Percentiles rank a stretch among this genome's conserved stretches.
phyloP scores from a whole-genome alignment of 495 filamentous ascomycete species.

The Ascodesmis nigricans region DNA sequence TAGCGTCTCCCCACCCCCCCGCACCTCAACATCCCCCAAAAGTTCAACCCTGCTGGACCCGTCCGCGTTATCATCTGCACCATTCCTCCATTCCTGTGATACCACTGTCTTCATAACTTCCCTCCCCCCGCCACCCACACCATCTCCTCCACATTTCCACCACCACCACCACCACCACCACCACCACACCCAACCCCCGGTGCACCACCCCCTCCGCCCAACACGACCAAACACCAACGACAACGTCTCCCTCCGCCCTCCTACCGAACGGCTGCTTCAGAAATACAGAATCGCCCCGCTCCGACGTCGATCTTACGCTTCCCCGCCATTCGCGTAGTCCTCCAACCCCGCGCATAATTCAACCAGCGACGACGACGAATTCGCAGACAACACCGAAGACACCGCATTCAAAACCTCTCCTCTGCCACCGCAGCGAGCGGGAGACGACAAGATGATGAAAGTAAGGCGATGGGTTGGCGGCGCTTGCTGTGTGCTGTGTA shows the following conservation, averaged over 20 bases:
- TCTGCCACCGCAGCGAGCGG: not conserved
- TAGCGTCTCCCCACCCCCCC: no score
- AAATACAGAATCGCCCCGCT: no score
- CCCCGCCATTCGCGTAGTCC: slow-evolving; percentile 14
- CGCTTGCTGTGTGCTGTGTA: slow-evolving; percentile 18
- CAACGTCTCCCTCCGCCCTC: no score
- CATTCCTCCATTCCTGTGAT: slow-evolving; percentile 4
- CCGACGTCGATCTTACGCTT: slow-evolving; percentile 11
- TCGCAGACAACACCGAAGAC: not conserved
- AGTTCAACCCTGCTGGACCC: not conserved
- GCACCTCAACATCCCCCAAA: not conserved
- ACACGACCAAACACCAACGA: no score
- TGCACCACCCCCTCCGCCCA: no score
- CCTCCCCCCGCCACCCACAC: not conserved
- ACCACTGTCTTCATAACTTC: slow-evolving; percentile 1
- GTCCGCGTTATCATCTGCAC: not conserved
- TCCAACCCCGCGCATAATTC: no score
- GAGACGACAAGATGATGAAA: slow-evolving; percentile 20
- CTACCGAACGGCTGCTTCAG: no score
- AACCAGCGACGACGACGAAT: no score
- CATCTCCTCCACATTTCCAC: no score
- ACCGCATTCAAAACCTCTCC: not conserved
- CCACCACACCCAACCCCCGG: no score
- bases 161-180: no score
- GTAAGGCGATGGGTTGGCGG: slow-evolving; percentile 18